phyloP scores from a whole-genome alignment of 2,329 filamentous ascomycete genomes.

The Neonectria faginata region DNA sequence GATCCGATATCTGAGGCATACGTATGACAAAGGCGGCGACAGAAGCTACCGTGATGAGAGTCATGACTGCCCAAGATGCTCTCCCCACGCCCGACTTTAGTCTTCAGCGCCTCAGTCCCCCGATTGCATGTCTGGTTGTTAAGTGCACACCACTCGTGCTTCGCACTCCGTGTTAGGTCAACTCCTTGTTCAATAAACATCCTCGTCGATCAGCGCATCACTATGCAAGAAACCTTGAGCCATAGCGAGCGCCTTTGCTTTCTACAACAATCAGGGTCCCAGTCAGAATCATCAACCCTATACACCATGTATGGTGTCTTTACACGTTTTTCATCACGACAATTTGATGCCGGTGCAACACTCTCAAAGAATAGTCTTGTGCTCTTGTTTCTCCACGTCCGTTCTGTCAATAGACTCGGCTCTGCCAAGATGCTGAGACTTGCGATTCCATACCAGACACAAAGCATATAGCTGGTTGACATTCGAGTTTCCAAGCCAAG shows the following conservation, averaged over 20 bases:
- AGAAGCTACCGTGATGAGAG: background rate
- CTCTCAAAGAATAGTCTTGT: background rate
- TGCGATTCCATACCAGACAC: background rate
- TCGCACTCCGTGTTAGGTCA: background rate
- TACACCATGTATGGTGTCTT: background rate
- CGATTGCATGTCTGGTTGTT: background rate
- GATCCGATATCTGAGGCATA: background rate
- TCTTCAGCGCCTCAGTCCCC: background rate
- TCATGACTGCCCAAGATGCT: background rate
- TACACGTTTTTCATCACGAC: background rate
- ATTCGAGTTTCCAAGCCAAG: background rate
- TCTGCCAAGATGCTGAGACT: background rate
- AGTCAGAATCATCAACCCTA: background rate
- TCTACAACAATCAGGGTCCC: background rate
- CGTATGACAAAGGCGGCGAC: constrained; percentile 9
- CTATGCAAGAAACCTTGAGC: background rate
- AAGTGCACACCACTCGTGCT: background rate
- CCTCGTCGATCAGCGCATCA: background rate
- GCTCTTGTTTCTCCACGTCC: background rate
- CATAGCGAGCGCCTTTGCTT: background rate
- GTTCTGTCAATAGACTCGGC: background rate
- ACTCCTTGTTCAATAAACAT: background rate
- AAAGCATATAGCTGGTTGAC: background rate
- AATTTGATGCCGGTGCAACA: background rate
- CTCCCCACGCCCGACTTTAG: background rate